Percentiles rank a stretch among this genome's conserved stretches.
Evolutionary conservation across 441 rosid genomes (phyloP).

Genomic region (Populus hybrid): DNA sequence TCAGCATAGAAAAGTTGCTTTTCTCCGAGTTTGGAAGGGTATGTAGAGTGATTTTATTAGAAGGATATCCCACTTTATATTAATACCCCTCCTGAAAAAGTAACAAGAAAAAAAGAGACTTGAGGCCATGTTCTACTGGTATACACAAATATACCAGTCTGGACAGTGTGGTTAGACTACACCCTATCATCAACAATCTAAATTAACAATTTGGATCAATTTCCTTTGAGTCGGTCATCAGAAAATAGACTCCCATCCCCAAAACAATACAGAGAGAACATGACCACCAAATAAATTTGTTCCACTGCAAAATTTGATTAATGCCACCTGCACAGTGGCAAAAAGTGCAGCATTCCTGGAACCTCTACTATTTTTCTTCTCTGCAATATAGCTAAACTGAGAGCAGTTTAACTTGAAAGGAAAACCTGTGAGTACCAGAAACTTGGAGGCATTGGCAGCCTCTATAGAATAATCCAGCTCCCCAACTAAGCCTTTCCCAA

Average conservation of each 20-base stretch:
- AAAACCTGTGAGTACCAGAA: constrained; percentile 51
- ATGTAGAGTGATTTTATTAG: background rate
- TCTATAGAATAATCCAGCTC: constrained; percentile 86
- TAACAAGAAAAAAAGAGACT: background rate
- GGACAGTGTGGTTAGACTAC: background rate
- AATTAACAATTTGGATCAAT: background rate
- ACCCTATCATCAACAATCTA: background rate
- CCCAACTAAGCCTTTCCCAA: constrained; percentile 93
- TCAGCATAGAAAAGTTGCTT: background rate
- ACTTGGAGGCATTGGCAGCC: constrained; percentile 84
- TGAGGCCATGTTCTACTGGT: background rate
- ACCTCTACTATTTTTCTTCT: background rate
- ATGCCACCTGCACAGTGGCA: background rate
- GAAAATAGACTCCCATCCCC: background rate
- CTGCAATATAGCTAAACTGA: background rate
- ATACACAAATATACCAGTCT: background rate
- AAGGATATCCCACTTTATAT: background rate
- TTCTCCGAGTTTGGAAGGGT: background rate
- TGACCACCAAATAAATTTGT: background rate
- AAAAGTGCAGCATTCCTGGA: background rate
- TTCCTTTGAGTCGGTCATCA: background rate
- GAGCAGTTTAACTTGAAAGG: constrained; percentile 1
- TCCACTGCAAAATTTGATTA: background rate
- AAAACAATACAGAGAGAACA: background rate
- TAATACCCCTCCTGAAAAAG: background rate